Evolutionary conservation across 108 stramenopile genomes (phyloP).

Genomic region (Seminavis robusta): DNA sequence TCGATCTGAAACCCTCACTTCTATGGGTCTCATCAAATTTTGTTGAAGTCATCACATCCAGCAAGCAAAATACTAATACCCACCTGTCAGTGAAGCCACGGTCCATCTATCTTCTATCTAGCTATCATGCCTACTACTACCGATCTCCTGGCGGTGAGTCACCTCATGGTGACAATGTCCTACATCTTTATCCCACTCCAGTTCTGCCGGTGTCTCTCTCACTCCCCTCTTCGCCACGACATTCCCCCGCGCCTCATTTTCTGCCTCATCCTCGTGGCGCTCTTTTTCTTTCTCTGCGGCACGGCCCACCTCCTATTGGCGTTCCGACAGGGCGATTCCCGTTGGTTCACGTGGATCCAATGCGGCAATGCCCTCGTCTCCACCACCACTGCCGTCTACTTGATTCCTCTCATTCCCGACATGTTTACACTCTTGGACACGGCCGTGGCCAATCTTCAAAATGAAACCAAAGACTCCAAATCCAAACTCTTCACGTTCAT

Average conservation of each 20-base stretch:
- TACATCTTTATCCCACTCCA: conserved; percentile 52
- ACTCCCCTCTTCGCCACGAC: conserved; percentile 28
- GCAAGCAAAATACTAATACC: too few relatives aligned
- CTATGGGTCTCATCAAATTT: too few relatives aligned
- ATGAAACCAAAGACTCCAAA: conserved; percentile 14
- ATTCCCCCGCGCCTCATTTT: conserved; percentile 26
- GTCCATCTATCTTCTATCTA: too few relatives aligned
- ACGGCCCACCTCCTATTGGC: conserved; percentile 38
- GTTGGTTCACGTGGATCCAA: conserved; percentile 30
- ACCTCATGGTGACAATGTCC: conserved; percentile 40
- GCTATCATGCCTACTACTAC: too few relatives aligned
- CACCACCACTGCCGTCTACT: conserved; percentile 31
- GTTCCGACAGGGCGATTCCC: conserved; percentile 24
- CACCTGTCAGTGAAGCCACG: too few relatives aligned
- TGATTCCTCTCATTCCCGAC: conserved; percentile 40
- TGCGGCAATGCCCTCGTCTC: conserved; percentile 34
- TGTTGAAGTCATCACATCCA: too few relatives aligned
- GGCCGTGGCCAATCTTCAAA: conserved; percentile 3
- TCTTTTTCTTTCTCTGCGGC: conserved; percentile 53
- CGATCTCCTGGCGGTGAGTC: too few relatives aligned
- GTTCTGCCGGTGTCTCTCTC: conserved; percentile 20
- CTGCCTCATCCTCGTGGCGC: conserved; percentile 35
- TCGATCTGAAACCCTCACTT: too few relatives aligned
- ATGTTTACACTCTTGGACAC: conserved; percentile 13
- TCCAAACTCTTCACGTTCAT: conserved; percentile 32